Evolutionary conservation across 352 stramenopile genomes (phyloP).

Genomic region (Globisporangium perplexum): DNA sequence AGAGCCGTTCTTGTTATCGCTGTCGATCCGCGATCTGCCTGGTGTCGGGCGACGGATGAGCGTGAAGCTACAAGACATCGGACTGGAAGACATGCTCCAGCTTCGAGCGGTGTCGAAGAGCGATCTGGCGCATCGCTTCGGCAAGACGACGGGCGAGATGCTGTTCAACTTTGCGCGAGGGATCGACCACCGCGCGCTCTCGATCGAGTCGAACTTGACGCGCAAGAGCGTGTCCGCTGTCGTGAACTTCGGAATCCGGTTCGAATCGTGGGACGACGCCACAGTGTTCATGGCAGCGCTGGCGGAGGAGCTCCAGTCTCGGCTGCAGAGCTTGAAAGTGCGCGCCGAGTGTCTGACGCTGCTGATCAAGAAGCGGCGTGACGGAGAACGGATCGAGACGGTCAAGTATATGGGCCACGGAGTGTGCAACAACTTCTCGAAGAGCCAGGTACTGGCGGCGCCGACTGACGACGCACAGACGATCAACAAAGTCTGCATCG

Average conservation of each 20-base stretch:
- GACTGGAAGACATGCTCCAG: constrained; percentile 55
- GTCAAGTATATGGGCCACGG: constrained; percentile 87
- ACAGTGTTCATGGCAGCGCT: constrained; percentile 80
- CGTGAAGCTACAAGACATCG: constrained; percentile 63
- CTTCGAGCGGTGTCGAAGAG: constrained; percentile 45
- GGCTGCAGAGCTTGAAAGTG: constrained; percentile 59
- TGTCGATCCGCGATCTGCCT: constrained; percentile 73
- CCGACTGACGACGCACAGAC: constrained; percentile 48
- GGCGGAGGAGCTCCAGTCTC: constrained; percentile 58
- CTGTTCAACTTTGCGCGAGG: constrained; percentile 76
- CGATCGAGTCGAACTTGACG: constrained; percentile 62
- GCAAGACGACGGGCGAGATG: constrained; percentile 62
- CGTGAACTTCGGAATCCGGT: constrained; percentile 91
- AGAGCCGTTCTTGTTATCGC: constrained; percentile 54
- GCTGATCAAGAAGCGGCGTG: constrained; percentile 75
- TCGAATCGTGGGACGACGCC: constrained; percentile 69
- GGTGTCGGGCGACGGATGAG: constrained; percentile 67
- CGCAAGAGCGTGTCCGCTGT: constrained; percentile 89
- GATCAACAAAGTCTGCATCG: constrained; percentile 46
- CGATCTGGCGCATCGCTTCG: constrained; percentile 55
- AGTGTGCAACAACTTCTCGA: constrained; percentile 84
- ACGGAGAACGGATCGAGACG: constrained; percentile 62
- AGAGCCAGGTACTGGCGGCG: constrained; percentile 47
- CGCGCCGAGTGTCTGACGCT: constrained; percentile 66
- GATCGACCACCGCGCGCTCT: constrained; percentile 62